Base-by-base conservation (phyloP, 2,329 filamentous ascomycete species). In the Trichoderma breve region DNA sequence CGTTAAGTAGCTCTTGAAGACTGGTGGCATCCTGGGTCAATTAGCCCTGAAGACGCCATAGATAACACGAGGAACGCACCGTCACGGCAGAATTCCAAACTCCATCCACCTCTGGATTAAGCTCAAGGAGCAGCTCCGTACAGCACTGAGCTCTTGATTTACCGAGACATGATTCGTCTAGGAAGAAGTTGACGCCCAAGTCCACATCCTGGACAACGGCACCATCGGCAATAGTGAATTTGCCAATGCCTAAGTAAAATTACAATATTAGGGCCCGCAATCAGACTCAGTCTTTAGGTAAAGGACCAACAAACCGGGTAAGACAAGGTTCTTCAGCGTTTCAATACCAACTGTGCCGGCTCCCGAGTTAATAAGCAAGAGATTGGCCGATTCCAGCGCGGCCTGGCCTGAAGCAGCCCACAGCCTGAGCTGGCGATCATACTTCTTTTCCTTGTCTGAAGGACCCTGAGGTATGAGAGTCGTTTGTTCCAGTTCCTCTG, bases 131-230 rank as follows among this genome's bases (percentile, higher is more conserved):
- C 70, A 95, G 86, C 73, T 91, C 90, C 72, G 91, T 91, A 70
- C 92, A 93, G 79, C 92, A 91, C 79, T 94, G 88, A 2, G 95
- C 93, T 75, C 96, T 90, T 30, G 90, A 90, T 77, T 90, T 91
- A 68, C 94, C 95, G 47, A 97, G 80, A 74, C 90, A 92, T 63
- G 86, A 84, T 76, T 96, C 90, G 73, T 97, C 93, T 0, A 99
- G 86, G 78, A 99, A 99, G 86, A 99, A 99, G 83, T 99, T 99
- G 74, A 98, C 92, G 5, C 97, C 96, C 53, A 99, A 85, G 78
- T 99, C 96, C 55, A 90, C 86, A 76, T 97, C 91, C 1, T 85
- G 86, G n/a, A 99, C 95, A 3, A 87, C 81, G 1, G 90, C 88
- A 7, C 92, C 90, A 78, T 99, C 96, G 67, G 92, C 91, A 73